Evolutionary conservation across 2,329 filamentous ascomycete genomes (phyloP), one percentile per base, ranked within the genome.

Genomic region (Aspergillus aculeatinus): DNA sequence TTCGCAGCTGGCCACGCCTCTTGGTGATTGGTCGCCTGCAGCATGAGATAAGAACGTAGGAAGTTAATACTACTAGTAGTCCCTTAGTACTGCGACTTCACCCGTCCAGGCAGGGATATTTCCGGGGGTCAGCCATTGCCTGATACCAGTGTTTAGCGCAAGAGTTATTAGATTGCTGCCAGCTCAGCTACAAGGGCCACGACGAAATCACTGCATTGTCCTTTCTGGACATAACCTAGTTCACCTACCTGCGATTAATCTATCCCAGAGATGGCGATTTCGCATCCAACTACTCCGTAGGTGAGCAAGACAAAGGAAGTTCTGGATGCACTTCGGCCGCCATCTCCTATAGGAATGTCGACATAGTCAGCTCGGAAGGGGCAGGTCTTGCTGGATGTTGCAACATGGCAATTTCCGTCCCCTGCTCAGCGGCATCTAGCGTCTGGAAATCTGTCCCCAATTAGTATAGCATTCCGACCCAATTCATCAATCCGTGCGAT

Each of bases 71-170:
- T 23, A 21, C 21, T 21, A 21, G 23, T 23, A 23, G n/a, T n/a
- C n/a, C 23, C 31, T 9, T 7, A 29, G 23, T 9, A 19, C 16
- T 50, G 48, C 29, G 23, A 50, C 12, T 10, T 25, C 42, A 27
- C 53, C 31, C 19, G n/a, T 48, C 3, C 25, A 14, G 23, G 27
- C 27, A 29, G 27, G 1, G 27, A 55, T 47, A 48, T 55, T 19
- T 48, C 53, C 25, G 27, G 12, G 53, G 33, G 47, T 35, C 53
- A 31, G 19, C 48, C 19, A 35, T 55, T 55, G 53, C 53, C 47
- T 55, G 42, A 55, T 48, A 55, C 44, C 27, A 55, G 29, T 47
- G 19, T 25, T 55, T 55, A 55, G 53, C 53, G 53, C 42, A 21
- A 44, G 42, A n/a, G 42, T 21, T 23, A 14, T 33, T 55, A 55